Evolutionary conservation across 768 basidiomycete species (phyloP).

Genomic region (Trametes meyenii): DNA sequence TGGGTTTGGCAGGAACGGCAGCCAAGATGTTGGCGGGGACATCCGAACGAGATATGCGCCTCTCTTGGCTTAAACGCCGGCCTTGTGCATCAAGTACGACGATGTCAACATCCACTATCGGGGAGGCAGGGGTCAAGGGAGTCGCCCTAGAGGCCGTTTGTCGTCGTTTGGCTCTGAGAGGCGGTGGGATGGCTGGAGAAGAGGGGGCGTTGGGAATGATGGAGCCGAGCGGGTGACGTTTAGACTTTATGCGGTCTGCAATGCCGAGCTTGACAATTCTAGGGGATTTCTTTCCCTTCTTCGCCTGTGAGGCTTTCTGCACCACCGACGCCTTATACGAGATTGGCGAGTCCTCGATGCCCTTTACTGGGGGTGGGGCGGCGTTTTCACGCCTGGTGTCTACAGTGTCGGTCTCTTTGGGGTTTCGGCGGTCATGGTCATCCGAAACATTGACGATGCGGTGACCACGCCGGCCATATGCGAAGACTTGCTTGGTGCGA

Average conservation of each 20-base stretch:
- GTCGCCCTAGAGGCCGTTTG: slow-evolving; percentile 15
- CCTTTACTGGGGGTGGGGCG: background rate
- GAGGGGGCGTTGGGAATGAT: slow-evolving; percentile 41
- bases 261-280: slow-evolving; percentile 20
- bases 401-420: background rate
- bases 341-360: background rate
- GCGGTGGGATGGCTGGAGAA: slow-evolving; percentile 40
- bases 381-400: slow-evolving; percentile 10
- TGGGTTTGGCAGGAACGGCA: background rate
- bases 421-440: slow-evolving; percentile 14
- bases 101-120: slow-evolving; percentile 67
- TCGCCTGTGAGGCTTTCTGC: slow-evolving; percentile 2
- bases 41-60: slow-evolving; percentile 54
- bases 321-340: background rate
- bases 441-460: slow-evolving; percentile 34
- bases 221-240: slow-evolving; percentile 45
- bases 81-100: slow-evolving; percentile 65
- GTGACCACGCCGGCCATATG: slow-evolving; percentile 37
- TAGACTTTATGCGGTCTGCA: slow-evolving; percentile 14
- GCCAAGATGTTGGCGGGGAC: slow-evolving; percentile 40
- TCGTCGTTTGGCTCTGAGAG: slow-evolving; percentile 33
- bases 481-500: slow-evolving; percentile 35
- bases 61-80: slow-evolving; percentile 58
- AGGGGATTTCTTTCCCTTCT: slow-evolving; percentile 19
- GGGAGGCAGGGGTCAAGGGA: slow-evolving; percentile 42